Evolutionary conservation across 441 rosid species (phyloP), one percentile per base, ranked within the genome.

Genomic region (Gossypium aridum): DNA sequence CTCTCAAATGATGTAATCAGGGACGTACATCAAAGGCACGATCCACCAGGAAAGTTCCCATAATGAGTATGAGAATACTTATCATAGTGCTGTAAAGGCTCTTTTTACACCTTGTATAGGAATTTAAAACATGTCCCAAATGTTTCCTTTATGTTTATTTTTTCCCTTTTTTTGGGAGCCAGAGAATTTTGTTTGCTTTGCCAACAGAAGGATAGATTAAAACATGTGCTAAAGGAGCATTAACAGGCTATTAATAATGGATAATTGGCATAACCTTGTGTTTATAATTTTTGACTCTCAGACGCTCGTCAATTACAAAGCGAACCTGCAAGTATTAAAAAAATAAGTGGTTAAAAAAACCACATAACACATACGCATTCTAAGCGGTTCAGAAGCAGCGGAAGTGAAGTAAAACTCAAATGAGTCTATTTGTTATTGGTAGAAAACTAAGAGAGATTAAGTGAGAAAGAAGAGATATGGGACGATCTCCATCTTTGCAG

Each of bases 281-380:
- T 67, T 93, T 95, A 83, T 85, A 88, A 76, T 87, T 92, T 85
- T 87, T 86, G 54, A 81, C 76, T 67, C 90, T 86, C 79, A 93
- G 76, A 16, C 98, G 97, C 82, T 95, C 99, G 81, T 92, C 97
- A 65, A 87, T 87, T 76, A 90, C 93, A 85, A 93, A 95, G 31
- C 91, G 79, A 71, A 95, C 91, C 99, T 95, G 90, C 75, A 78
- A 64, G 73, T n/a, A 63, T 16, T 28, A 64, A 20, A 26, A 47
- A 37, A 72, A 7, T 25, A 31, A 20, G 47, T 39, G 47, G 73
- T 80, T 59, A 76, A 25, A 23, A 4, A 62, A 56, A 71, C 51
- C 20, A 64, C 54, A 47, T 54, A 20, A 47, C 26, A 61, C 22
- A 54, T 26, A 1, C 20, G 53, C n/a, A 22, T 3, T 5, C 3